These are phyloP conservation scores for Pythium myriotylum DNA, from an alignment of 352 stramenopile genomes.

Conservation along the genomic window DNA sequence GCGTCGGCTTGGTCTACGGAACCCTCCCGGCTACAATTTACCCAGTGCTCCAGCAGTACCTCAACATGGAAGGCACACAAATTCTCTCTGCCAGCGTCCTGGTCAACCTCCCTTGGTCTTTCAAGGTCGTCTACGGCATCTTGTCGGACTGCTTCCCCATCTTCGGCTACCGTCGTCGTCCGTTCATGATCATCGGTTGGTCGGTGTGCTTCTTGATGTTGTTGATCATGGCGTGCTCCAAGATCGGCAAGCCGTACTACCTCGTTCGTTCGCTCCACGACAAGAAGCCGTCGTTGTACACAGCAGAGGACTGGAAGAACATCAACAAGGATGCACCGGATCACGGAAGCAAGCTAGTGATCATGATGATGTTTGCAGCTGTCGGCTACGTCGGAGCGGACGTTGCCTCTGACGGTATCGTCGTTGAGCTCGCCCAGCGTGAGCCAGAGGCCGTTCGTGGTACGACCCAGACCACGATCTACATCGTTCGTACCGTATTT, in stretches of 20 bases:
- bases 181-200: too few species aligned
- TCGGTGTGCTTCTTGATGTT: slow-evolving; percentile 35
- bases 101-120: too few species aligned
- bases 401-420: slow-evolving; percentile 53
- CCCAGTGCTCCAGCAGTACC: slow-evolving; percentile 35
- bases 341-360: slow-evolving; percentile 30
- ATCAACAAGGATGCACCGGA: slow-evolving; percentile 41
- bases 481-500: slow-evolving; percentile 46
- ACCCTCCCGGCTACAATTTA: slow-evolving; percentile 24
- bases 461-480: slow-evolving; percentile 54
- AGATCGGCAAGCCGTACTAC: slow-evolving; percentile 56
- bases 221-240: slow-evolving; percentile 45
- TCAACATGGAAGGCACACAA: slow-evolving; percentile 30
- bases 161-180: too few species aligned
- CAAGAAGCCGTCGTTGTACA: slow-evolving; percentile 13
- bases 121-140: too few species aligned
- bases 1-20: too few species aligned
- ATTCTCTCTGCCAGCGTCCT: too few species aligned
- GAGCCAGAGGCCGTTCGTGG: slow-evolving; percentile 51
- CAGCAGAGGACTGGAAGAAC: slow-evolving; percentile 32
- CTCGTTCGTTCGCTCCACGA: slow-evolving; percentile 22
- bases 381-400: slow-evolving; percentile 55
- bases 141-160: too few species aligned
- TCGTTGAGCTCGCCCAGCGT: slow-evolving; percentile 58
- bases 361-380: slow-evolving; percentile 57